Conservation (phyloP, 169 alveolate genomes). For the Pseudocohnilembus persalinus region DNA sequence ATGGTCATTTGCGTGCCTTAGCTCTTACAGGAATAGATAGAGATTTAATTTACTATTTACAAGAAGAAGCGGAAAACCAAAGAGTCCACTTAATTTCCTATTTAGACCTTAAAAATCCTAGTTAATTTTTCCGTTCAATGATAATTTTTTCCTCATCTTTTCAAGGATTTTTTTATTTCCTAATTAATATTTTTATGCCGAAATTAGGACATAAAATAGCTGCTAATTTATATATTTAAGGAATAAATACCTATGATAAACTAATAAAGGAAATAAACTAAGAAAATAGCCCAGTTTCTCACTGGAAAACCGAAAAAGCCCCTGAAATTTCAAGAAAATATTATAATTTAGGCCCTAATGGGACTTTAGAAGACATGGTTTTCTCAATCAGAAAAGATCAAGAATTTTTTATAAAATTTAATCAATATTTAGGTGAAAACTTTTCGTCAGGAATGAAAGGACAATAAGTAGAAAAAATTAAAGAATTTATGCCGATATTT, state of each 20-base stretch:
- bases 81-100: slow-evolving; percentile 67
- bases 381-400: slow-evolving; percentile 75
- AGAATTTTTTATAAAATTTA: slow-evolving; percentile 66
- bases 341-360: slow-evolving; percentile 59
- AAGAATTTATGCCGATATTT: too few relatives aligned
- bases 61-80: slow-evolving; percentile 80
- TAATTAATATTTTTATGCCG: slow-evolving; percentile 61
- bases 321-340: slow-evolving; percentile 57
- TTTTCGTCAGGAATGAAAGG: too few relatives aligned
- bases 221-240: slow-evolving; percentile 78
- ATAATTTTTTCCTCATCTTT: slow-evolving; percentile 61
- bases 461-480: too few relatives aligned
- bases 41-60: slow-evolving; percentile 67
- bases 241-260: slow-evolving; percentile 63
- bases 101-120: slow-evolving; percentile 52
- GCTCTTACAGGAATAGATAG: slow-evolving; percentile 60
- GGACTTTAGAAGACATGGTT: slow-evolving; percentile 66
- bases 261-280: slow-evolving; percentile 49
- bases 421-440: slow-evolving; percentile 58
- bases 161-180: slow-evolving; percentile 53
- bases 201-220: slow-evolving; percentile 68
- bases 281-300: slow-evolving; percentile 32
- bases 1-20: slow-evolving; percentile 55
- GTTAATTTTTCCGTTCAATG: slow-evolving; percentile 41
- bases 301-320: slow-evolving; percentile 35